Evolutionary conservation across 768 basidiomycete genomes (phyloP).

Genomic region (Boletus eberwhitei): DNA sequence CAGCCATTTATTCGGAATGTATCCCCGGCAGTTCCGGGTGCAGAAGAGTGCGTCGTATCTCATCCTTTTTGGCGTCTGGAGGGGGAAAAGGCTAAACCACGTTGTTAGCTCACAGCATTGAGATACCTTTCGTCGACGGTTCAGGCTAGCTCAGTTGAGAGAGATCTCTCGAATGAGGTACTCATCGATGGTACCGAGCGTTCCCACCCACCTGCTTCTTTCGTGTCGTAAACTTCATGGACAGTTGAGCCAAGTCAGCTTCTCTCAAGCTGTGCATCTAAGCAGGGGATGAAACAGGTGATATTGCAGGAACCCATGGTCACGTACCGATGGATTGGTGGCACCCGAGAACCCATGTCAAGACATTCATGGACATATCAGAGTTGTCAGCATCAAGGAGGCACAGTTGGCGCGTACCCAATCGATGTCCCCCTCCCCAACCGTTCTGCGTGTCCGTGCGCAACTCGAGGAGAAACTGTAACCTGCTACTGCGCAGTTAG

Average conservation of each 20-base stretch:
- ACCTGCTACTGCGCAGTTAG: slow-evolving; percentile 10
- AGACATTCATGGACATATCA: slow-evolving; percentile 11
- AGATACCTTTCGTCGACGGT: not conserved
- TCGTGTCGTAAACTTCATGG: slow-evolving; percentile 9
- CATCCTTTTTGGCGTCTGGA: not conserved
- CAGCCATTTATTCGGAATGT: not conserved
- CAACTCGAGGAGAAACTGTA: not conserved
- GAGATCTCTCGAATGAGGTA: not conserved
- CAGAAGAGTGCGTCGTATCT: not conserved
- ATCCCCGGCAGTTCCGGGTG: not conserved
- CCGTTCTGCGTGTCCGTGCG: not conserved
- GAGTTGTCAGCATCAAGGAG: slow-evolving; percentile 15
- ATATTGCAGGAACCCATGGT: slow-evolving; percentile 15
- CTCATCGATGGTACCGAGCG: not conserved
- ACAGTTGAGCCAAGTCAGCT: slow-evolving; percentile 4
- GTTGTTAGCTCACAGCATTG: slow-evolving; percentile 11
- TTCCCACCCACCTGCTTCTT: slow-evolving; percentile 11
- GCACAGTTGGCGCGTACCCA: slow-evolving; percentile 12
- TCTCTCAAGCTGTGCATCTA: slow-evolving; percentile 10
- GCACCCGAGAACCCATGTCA: slow-evolving; percentile 13
- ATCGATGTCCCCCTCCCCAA: slow-evolving; percentile 3
- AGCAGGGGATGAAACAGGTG: slow-evolving; percentile 8
- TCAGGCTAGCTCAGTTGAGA: not conserved
- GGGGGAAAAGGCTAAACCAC: slow-evolving; percentile 24
- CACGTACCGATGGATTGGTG: slow-evolving; percentile 13